Conservation (phyloP, 1,284 basidiomycete genomes). For the Thelephora terrestris region DNA sequence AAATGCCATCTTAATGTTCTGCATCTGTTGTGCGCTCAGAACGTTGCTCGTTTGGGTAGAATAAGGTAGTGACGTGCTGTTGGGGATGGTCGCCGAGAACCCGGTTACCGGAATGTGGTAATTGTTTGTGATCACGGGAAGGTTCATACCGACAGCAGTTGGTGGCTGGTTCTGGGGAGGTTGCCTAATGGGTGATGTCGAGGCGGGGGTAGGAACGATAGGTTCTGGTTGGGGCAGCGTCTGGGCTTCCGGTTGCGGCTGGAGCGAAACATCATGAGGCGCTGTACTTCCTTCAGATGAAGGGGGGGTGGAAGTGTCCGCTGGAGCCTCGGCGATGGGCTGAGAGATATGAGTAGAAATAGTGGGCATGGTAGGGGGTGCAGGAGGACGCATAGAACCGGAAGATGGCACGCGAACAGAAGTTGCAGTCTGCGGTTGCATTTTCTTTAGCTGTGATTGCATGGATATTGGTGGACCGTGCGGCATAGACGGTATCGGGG, state of each 20-base stretch:
- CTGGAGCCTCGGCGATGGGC: too few species aligned
- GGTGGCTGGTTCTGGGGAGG: constrained; percentile 34
- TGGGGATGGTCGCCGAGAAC: constrained; percentile 26
- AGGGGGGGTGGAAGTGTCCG: not conserved
- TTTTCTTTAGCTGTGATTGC: constrained; percentile 45
- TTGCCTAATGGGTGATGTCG: constrained; percentile 26
- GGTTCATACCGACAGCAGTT: constrained; percentile 9
- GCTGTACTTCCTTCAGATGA: not conserved
- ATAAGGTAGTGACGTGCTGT: constrained; percentile 22
- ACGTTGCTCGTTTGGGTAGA: constrained; percentile 22
- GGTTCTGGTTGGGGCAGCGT: constrained; percentile 5
- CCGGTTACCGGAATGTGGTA: constrained; percentile 35
- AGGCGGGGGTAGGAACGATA: constrained; percentile 6
- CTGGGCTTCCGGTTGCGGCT: not conserved
- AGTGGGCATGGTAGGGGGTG: constrained; percentile 17
- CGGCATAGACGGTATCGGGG: constrained; percentile 4
- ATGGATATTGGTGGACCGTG: constrained; percentile 36
- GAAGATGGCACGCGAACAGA: constrained; percentile 50
- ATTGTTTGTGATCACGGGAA: constrained; percentile 29
- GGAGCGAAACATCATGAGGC: not conserved
- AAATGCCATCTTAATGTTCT: constrained; percentile 42
- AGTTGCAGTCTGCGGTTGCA: constrained; percentile 37
- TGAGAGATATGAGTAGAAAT: constrained; percentile 5
- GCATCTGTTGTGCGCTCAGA: constrained; percentile 43
- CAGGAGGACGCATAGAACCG: constrained; percentile 40